These are phyloP conservation scores for Danielozyma ontarioensis DNA, from an alignment of 805 yeast genomes.

Conservation along the genomic window DNA sequence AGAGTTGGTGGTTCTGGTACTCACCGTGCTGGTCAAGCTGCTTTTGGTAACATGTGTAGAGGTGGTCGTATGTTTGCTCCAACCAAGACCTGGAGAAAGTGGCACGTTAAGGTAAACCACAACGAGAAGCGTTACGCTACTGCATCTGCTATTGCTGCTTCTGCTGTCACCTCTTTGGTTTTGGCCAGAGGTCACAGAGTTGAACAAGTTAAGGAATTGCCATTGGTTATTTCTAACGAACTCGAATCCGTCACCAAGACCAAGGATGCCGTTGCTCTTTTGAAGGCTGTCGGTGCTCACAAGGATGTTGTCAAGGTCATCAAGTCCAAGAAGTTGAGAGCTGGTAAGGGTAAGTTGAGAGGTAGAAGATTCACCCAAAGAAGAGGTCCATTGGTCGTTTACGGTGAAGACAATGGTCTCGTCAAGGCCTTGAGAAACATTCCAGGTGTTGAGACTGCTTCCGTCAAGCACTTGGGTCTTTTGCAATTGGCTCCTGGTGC, in stretches of 20 bases:
- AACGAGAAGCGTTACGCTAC: conserved; percentile 99
- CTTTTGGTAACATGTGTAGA: conserved; percentile 99
- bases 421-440: conserved; percentile 99
- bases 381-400: conserved; percentile 99
- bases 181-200: conserved; percentile 99
- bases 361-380: conserved; percentile 99
- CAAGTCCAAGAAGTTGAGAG: conserved; percentile 98
- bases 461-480: conserved; percentile 87
- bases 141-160: conserved; percentile 99
- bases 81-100: conserved; percentile 99
- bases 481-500: conserved; percentile 99
- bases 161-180: conserved; percentile 96
- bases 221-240: conserved; percentile 92
- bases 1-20: conserved; percentile 99
- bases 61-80: conserved; percentile 99
- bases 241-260: conserved; percentile 92
- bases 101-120: conserved; percentile 99
- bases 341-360: conserved; percentile 99
- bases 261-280: conserved; percentile 96
- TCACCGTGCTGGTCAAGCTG: conserved; percentile 99
- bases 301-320: conserved; percentile 96
- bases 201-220: conserved; percentile 97
- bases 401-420: conserved; percentile 95
- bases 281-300: conserved; percentile 99
- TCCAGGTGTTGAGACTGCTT: conserved; percentile 98